Percentiles rank a stretch among this genome's conserved stretches.
Conservation (phyloP, 306 rosid genomes). For the Inga laurina region DNA sequence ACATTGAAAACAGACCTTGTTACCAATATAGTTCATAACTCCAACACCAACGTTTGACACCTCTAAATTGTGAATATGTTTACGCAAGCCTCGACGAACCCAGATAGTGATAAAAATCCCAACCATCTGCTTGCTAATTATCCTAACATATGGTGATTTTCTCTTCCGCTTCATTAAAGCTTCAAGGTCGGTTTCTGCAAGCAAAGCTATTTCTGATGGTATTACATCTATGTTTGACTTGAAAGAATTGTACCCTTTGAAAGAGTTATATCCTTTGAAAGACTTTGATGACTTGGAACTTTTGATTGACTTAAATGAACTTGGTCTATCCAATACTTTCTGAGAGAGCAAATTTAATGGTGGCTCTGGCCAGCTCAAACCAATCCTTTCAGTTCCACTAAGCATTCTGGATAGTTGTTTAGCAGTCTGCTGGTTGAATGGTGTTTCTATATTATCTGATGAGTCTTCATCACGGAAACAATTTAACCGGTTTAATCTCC, state of each 20-base stretch:
- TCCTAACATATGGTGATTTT: constrained; percentile 83
- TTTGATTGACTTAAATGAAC: constrained; percentile 61
- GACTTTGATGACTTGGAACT: constrained; percentile 67
- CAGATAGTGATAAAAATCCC: constrained; percentile 89
- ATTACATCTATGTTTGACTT: constrained; percentile 58
- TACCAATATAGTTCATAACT: constrained; percentile 95
- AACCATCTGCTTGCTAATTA: constrained; percentile 99
- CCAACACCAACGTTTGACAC: constrained; percentile 99
- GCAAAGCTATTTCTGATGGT: constrained; percentile 47
- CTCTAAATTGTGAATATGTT: constrained; percentile 85
- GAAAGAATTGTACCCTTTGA: constrained; percentile 61
- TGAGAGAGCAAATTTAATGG: constrained; percentile 75
- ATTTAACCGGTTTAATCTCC: constrained; percentile 59
- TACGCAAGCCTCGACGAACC: constrained; percentile 93
- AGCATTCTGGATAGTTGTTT: constrained; percentile 65
- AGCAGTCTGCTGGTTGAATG: constrained; percentile 43
- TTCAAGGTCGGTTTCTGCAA: constrained; percentile 85
- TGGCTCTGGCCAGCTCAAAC: constrained; percentile 97
- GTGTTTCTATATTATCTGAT: constrained; percentile 41
- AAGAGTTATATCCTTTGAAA: constrained; percentile 70
- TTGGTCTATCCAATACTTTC: constrained; percentile 61
- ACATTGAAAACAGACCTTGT: constrained; percentile 72
- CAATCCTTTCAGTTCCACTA: constrained; percentile 89
- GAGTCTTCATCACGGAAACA: constrained; percentile 41
- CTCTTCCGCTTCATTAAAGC: constrained; percentile 76